These are phyloP conservation scores for Euphorbia peplus DNA, from an alignment of 345 rosid species.

Conservation along the genomic window DNA sequence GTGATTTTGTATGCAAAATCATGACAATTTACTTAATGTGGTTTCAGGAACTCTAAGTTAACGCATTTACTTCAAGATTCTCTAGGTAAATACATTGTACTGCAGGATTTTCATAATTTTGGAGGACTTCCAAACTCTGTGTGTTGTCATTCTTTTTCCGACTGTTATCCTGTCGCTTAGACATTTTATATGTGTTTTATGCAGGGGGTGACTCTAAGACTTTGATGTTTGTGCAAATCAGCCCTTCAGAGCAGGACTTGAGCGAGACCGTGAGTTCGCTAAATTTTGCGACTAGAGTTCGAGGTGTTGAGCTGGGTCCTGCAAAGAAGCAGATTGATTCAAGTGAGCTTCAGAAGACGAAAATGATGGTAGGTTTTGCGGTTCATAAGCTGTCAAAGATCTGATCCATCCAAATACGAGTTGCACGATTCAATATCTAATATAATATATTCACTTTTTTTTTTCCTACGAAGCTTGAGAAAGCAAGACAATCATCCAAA, in stretches of 20 bases:
- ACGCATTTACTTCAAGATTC: slow-evolving; percentile 97
- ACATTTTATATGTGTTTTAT: slow-evolving; percentile 5
- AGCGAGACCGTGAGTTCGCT: slow-evolving; percentile 87
- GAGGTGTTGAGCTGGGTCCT: slow-evolving; percentile 85
- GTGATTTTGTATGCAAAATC: neutral
- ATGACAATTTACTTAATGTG: slow-evolving; percentile 19
- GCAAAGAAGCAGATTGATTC: slow-evolving; percentile 78
- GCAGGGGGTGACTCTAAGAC: slow-evolving; percentile 96
- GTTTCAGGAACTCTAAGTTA: slow-evolving; percentile 85
- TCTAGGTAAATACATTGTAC: slow-evolving; percentile 51
- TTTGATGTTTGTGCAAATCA: slow-evolving; percentile 89
- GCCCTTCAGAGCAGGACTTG: slow-evolving; percentile 82
- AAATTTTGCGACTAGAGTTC: slow-evolving; percentile 86
- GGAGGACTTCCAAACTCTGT: neutral
- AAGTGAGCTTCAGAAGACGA: slow-evolving; percentile 74
- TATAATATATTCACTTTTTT: slow-evolving; percentile 15
- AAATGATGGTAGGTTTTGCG: slow-evolving; percentile 54
- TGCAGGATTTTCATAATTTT: slow-evolving; percentile 5
- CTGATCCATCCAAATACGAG: neutral
- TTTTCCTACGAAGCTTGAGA: slow-evolving; percentile 56
- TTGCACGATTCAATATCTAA: neutral
- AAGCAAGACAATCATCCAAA: slow-evolving; percentile 72
- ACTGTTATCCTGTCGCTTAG: neutral
- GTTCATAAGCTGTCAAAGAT: neutral
- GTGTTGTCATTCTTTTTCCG: neutral